Evolutionary conservation across 768 basidiomycete genomes (phyloP), one percentile per base, ranked within the genome.

Genomic region (Kwoniella sp.): DNA sequence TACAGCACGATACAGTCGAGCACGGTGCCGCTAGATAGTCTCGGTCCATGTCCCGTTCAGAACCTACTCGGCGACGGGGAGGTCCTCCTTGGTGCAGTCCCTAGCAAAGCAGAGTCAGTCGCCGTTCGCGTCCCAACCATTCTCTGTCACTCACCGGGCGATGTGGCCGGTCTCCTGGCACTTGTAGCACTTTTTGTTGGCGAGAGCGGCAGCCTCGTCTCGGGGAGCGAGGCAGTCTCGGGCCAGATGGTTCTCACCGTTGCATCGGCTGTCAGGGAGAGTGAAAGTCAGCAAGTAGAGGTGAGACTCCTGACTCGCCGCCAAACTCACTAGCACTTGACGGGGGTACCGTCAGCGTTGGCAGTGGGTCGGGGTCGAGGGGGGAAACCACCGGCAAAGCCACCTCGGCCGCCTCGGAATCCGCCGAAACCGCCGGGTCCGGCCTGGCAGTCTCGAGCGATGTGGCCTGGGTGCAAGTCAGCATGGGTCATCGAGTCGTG

Each of bases 321-420:
- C n/a, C n/a, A 49, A n/a, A 64, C 70, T 59, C 45, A 71, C 70
- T 63, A 65, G 65, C 70, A 71, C 51, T 63, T 64, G 53, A 71
- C 62, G 20, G 70, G 70, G 32, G 67, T 54, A n/a, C 70, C 70
- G 44, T 71, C 66, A 34, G 70, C 51, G 46, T 62, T 62, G 17
- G 46, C 36, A 37, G 60, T 47, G 15, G 51, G 50, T 23, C 58
- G 42, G 23, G 65, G 60, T 29, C 65, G 53, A 33, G 50, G 33
- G 37, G 34, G 41, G 46, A 47, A 52, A 17, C 57, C 47, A 36
- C 55, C 55, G 26, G 38, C 50, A 40, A 59, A 60, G 27, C 64
- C 64, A 50, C 67, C 64, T 52, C 59, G 53, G 12, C 57, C 62
- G 37, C 63, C 54, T 17, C 42, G 42, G 53, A 59, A 58, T 29